A percentile compares a stretch with the other conserved stretches of the same genome.
phyloP scores from a whole-genome alignment of 768 basidiomycete genomes.

The Daedalea quercina region DNA sequence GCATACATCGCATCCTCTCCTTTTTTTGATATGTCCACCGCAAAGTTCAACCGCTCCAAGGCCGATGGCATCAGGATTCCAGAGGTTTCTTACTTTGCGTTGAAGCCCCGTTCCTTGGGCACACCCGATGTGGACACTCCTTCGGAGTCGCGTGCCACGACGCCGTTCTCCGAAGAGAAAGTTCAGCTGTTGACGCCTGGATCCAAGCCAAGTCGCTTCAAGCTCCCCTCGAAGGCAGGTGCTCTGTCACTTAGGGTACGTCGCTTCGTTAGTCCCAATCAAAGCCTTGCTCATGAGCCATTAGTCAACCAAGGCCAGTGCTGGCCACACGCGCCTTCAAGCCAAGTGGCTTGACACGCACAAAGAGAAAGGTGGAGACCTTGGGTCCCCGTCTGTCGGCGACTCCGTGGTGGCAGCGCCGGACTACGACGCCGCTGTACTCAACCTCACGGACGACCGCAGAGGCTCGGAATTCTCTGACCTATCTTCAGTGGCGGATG shows the following conservation, averaged over 20 bases:
- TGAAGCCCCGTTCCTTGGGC: background rate
- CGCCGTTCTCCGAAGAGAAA: background rate
- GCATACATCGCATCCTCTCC: background rate
- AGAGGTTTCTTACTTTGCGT: background rate
- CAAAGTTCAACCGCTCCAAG: background rate
- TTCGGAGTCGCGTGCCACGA: background rate
- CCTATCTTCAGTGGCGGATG: background rate
- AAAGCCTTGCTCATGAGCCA: background rate
- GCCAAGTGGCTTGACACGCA: background rate
- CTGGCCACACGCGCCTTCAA: conserved; percentile 1
- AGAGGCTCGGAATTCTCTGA: background rate
- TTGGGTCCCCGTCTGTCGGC: background rate
- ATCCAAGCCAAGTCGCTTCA: background rate
- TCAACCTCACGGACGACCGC: background rate
- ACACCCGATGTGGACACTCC: background rate
- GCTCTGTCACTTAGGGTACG: background rate
- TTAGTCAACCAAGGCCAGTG: background rate
- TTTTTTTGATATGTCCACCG: background rate
- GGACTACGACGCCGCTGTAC: background rate
- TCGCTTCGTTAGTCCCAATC: background rate
- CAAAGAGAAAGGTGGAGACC: background rate
- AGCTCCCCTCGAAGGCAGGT: background rate
- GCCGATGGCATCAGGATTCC: background rate
- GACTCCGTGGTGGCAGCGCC: background rate
- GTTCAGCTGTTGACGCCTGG: background rate